Evolutionary conservation across 352 stramenopile species (phyloP).

Genomic region (Aphanomyces invadans): DNA sequence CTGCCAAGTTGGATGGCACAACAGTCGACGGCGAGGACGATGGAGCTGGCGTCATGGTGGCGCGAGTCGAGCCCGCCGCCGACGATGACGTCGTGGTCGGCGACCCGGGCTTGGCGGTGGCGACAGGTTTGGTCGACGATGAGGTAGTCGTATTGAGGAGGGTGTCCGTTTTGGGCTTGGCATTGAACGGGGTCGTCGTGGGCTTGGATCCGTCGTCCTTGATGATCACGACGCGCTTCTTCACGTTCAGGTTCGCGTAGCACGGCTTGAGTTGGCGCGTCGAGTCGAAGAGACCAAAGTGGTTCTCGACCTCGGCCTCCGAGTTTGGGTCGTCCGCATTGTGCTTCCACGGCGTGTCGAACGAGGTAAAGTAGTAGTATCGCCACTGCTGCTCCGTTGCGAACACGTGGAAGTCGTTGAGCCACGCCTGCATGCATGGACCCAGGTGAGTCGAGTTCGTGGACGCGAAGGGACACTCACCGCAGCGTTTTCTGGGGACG

Average conservation of each 20-base stretch:
- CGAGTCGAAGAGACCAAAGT: conserved; percentile 55
- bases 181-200: conserved; percentile 24
- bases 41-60: not conserved
- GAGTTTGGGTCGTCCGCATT: conserved; percentile 30
- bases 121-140: not conserved
- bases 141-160: not conserved
- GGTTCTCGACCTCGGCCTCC: conserved; percentile 46
- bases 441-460: too few species aligned
- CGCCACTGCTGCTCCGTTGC: conserved; percentile 37
- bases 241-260: conserved; percentile 35
- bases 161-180: conserved; percentile 20
- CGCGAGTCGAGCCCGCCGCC: not conserved
- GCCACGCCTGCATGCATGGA: conserved; percentile 34
- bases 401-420: conserved; percentile 53
- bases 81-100: not conserved
- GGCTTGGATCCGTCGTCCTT: conserved; percentile 19
- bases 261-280: conserved; percentile 43
- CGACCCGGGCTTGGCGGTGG: not conserved
- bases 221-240: conserved; percentile 15
- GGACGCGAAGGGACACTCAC: too few species aligned
- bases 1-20: not conserved
- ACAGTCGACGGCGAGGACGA: not conserved
- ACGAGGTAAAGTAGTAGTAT: conserved; percentile 68
- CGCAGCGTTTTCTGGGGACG: conserved; percentile 34
- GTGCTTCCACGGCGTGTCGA: conserved; percentile 58